Conservation (phyloP, 768 basidiomycete species). For the Podaxis sp. region DNA sequence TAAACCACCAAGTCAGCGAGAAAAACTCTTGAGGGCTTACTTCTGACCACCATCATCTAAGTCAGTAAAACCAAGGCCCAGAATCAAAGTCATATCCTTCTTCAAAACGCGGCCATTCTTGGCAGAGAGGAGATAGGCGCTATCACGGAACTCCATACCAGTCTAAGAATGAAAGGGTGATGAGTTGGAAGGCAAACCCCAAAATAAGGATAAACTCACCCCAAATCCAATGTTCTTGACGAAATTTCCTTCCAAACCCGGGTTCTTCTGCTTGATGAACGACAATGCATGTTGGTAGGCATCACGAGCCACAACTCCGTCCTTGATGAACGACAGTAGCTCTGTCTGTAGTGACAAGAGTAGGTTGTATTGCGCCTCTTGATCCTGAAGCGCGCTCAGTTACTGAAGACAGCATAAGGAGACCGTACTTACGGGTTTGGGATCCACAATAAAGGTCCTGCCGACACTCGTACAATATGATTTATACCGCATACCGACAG, state of each 20-base stretch:
- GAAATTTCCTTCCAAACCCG: slow-evolving; percentile 81
- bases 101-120: slow-evolving; percentile 76
- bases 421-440: slow-evolving; percentile 62
- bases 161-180: slow-evolving; percentile 49
- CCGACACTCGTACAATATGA: slow-evolving; percentile 93
- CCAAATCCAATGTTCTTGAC: slow-evolving; percentile 90
- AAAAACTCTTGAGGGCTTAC: slow-evolving; percentile 38
- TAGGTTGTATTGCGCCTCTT: slow-evolving; percentile 85
- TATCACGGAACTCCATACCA: slow-evolving; percentile 94
- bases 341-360: slow-evolving; percentile 78
- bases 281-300: slow-evolving; percentile 76
- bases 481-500: slow-evolving; percentile 89
- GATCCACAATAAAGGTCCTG: slow-evolving; percentile 94
- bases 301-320: slow-evolving; percentile 75
- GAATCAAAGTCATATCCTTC: slow-evolving; percentile 82
- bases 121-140: slow-evolving; percentile 73
- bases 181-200: background rate
- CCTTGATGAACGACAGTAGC: slow-evolving; percentile 72
- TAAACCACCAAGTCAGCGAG: background rate
- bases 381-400: slow-evolving; percentile 55
- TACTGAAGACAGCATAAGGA: background rate
- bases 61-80: slow-evolving; percentile 84
- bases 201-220: slow-evolving; percentile 43
- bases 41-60: slow-evolving; percentile 77
- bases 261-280: slow-evolving; percentile 73